Percentiles rank a stretch among this genome's conserved stretches.
phyloP scores from a whole-genome alignment of 345 rosid species.

The Passiflora organensis region DNA sequence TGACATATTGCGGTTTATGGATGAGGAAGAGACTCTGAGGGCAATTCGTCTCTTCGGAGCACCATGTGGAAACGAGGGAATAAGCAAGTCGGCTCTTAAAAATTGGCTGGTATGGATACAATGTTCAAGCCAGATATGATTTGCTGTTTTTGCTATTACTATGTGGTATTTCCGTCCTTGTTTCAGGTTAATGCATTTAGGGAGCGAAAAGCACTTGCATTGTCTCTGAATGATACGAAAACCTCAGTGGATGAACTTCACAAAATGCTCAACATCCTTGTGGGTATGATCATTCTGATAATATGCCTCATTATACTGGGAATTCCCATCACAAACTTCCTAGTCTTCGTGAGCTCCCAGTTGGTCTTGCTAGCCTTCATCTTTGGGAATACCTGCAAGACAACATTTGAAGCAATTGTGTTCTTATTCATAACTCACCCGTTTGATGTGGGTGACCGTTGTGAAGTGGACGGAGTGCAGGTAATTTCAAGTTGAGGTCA shows the following conservation, averaged over 20 bases:
- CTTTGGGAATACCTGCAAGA: constrained; percentile 52
- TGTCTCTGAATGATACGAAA: constrained; percentile 49
- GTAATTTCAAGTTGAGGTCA: no score
- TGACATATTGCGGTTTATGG: constrained; percentile 41
- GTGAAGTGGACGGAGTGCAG: constrained; percentile 47
- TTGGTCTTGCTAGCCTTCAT: constrained; percentile 40
- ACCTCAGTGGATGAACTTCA: constrained; percentile 54
- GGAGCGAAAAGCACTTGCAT: constrained; percentile 38
- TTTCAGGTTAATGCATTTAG: constrained; percentile 36
- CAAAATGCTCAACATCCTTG: constrained; percentile 33
- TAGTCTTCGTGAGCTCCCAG: constrained; percentile 47
- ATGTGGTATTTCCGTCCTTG: neutral
- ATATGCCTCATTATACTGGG: constrained; percentile 51
- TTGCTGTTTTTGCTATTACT: neutral
- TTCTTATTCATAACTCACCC: constrained; percentile 55
- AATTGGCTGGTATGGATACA: constrained; percentile 35
- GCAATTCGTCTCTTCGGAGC: constrained; percentile 28
- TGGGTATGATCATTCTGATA: constrained; percentile 28
- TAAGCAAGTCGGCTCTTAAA: constrained; percentile 31
- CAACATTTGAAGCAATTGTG: constrained; percentile 44
- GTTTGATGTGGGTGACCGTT: constrained; percentile 45
- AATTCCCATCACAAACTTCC: constrained; percentile 37
- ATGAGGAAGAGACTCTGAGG: constrained; percentile 30
- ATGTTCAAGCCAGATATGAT: neutral
- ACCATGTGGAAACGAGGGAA: constrained; percentile 13